Evolutionary conservation across 345 rosid species (phyloP), one percentile per base, ranked within the genome.

Genomic region (Brassica juncea): DNA sequence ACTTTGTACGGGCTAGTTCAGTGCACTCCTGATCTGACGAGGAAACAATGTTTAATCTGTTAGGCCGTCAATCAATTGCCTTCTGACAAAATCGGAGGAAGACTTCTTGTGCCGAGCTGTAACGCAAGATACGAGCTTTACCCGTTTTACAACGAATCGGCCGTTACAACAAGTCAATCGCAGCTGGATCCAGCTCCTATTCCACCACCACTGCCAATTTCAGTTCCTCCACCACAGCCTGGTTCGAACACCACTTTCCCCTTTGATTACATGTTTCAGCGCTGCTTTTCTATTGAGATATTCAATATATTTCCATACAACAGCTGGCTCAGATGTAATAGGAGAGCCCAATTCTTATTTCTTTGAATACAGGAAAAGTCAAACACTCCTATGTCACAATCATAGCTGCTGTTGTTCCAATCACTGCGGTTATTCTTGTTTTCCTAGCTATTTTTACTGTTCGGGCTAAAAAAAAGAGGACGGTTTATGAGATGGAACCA

Each of bases 11-110:
- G 25, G 1, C 28, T 90, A 0, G 86, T 28, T 3, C 87, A 88
- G 86, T 90, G 94, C 76, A 82, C 65, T 3, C 87, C 84, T 11
- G 89, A 85, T 70, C 28, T 87, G 32, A 55, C 80, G 2, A 0
- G 9, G 0, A 0, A 2, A 0, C 71, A 62, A 1, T 88, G 89
- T 28, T 6, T 21, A 0, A 0, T 1, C 0, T 88, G 90, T 71
- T 5, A 0, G 23, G 71, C 65, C 2, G 2, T 54, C 25, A 6
- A 2, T 54, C 25, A 54, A 1, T 54, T 16, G 3, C 27, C 27
- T 21, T 6, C 25, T 8, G 65, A 77, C 0, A 78, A 1, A 58
- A 9, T 1, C 4, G 89, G 90, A 2, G 89, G 57, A 1, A 77
- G 84, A 59, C 3, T 67, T 21, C 0, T 84, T 37, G 0, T 0